Evolutionary conservation across 2,329 filamentous ascomycete species (phyloP).

Genomic region (Fusarium equiseti): DNA sequence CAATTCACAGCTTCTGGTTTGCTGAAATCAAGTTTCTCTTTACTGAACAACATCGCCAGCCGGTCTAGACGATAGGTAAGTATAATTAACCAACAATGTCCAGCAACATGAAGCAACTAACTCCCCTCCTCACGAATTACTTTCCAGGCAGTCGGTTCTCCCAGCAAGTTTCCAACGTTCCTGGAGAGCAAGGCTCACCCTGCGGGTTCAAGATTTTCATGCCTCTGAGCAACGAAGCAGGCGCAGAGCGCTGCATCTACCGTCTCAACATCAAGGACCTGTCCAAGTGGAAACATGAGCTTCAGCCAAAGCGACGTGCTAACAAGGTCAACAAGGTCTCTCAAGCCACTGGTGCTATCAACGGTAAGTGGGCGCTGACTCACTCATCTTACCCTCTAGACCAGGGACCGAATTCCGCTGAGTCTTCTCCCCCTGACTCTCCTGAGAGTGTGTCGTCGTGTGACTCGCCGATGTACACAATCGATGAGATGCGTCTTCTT

Average conservation of each 20-base stretch:
- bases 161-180: constrained; percentile 3
- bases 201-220: constrained; percentile 15
- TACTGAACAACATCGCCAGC: constrained; percentile 1
- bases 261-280: constrained; percentile 21
- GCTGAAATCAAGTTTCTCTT: constrained; percentile 1
- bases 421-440: not conserved
- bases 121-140: not conserved
- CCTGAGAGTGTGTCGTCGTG: not conserved
- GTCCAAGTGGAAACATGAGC: constrained; percentile 11
- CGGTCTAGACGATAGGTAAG: not conserved
- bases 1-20: not conserved
- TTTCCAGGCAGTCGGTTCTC: not conserved
- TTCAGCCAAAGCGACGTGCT: constrained; percentile 1
- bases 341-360: not conserved
- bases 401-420: not conserved
- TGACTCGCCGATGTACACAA: not conserved
- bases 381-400: not conserved
- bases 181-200: not conserved
- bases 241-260: not conserved
- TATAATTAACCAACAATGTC: not conserved
- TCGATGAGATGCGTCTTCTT: not conserved
- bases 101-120: not conserved
- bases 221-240: constrained; percentile 1
- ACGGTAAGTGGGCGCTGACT: not conserved
- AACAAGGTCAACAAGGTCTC: not conserved